phyloP scores from a whole-genome alignment of 495 filamentous ascomycete genomes.

The Alectoria sarmentosa region DNA sequence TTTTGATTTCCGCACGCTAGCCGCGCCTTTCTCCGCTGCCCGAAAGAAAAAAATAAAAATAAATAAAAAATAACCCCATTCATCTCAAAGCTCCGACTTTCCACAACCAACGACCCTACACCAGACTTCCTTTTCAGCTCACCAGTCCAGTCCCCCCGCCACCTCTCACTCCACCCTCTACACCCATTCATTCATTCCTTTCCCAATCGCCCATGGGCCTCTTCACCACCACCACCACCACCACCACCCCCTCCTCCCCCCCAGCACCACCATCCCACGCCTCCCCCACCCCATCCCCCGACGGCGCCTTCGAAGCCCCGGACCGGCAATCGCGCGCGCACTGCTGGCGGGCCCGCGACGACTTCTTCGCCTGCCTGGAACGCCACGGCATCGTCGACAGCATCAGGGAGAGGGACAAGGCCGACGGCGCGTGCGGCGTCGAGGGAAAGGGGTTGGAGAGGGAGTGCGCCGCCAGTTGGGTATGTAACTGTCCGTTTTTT shows the following conservation, averaged over 20 bases:
- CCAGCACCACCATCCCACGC: conserved; percentile 16
- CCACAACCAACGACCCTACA: too few species aligned
- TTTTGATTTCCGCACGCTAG: too few species aligned
- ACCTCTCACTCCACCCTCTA: not conserved
- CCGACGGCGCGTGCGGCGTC: conserved; percentile 56
- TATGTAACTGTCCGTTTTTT: conserved; percentile 36
- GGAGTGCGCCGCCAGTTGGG: conserved; percentile 77
- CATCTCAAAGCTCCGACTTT: too few species aligned
- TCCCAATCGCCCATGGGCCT: too few species aligned
- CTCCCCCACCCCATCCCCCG: conserved; percentile 29
- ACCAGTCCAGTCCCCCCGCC: not conserved
- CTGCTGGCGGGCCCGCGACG: conserved; percentile 84
- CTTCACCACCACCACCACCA: conserved; percentile 30
- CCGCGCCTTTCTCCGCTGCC: too few species aligned
- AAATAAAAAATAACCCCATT: too few species aligned
- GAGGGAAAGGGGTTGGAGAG: conserved; percentile 62
- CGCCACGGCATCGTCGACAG: conserved; percentile 72
- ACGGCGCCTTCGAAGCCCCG: conserved; percentile 57
- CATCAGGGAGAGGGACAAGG: conserved; percentile 63
- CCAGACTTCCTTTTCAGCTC: too few species aligned
- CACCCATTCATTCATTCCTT: not conserved
- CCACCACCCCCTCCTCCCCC: conserved; percentile 14
- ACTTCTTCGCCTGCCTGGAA: conserved; percentile 81
- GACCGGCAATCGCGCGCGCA: conserved; percentile 64
- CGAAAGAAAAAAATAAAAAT: too few species aligned